Base-by-base conservation (phyloP, 1,284 basidiomycete genomes). In the Cutaneotrichosporon spelunceum region DNA sequence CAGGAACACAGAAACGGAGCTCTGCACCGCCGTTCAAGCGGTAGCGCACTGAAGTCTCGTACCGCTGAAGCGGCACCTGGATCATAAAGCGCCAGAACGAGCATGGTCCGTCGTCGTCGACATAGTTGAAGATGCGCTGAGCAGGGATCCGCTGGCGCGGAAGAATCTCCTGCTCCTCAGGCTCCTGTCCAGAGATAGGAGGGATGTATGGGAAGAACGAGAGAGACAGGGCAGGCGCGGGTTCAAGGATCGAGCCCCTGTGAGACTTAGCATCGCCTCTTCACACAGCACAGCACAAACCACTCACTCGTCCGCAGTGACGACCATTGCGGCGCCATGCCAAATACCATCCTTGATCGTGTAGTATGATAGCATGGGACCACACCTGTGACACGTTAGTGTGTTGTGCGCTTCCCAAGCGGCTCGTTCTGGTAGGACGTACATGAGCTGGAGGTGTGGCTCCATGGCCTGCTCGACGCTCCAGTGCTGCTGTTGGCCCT, bases 61-160 rank as follows among this genome's bases (percentile, higher is more conserved):
- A 79, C 9, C 82, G 78, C 5, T 84, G 82, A 9, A 98, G 77
- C 6, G 91, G 91, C 59, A 99, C 84, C 68, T 89, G 85, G 59
- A 98, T 85, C 75, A 89, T 84, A 82, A 98, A 98, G 58, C 96
- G 84, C 91, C 93, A 98, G 81, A 99, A 99, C 1, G 91, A 92
- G 73, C 85, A 91, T 0, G 88, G 88, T 16, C 91, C 81, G 4
- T 34, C 30, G 47, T 84, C 83, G 19, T 88, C 87, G 21, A 83
- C 81, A 79, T 94, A 93, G 10, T 89, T 88, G 80, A 86, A 90
- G 53, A 98, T 85, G 72, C 89, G 87, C 66, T 90, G 84, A 2
- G 88, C 91, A 6, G 80, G 73, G 7, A 86, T 83, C 27, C 67
- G 65, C 36, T 65, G 60, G 1, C 65, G 59, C 1, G 66, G 62